phyloP scores from a whole-genome alignment of 2,329 filamentous ascomycete species.

The Biscogniauxia mediterranea region DNA sequence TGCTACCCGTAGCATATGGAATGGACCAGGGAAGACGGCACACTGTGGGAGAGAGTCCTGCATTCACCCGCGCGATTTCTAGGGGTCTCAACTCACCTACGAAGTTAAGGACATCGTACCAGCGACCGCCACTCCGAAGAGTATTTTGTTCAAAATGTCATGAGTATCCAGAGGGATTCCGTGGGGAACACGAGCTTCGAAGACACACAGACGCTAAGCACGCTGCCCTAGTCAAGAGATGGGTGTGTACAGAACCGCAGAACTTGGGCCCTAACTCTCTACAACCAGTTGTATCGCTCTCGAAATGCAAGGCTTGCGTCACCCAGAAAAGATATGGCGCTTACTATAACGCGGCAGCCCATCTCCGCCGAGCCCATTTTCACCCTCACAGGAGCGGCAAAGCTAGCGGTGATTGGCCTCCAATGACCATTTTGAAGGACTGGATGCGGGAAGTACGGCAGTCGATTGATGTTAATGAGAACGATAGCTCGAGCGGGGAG shows the following conservation, averaged over 20 bases:
- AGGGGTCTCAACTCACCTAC: slow-evolving; percentile 43
- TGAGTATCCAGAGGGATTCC: slow-evolving; percentile 81
- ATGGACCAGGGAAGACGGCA: slow-evolving; percentile 40
- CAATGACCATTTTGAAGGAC: slow-evolving; percentile 56
- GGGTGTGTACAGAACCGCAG: slow-evolving; percentile 55
- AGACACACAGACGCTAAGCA: slow-evolving; percentile 63
- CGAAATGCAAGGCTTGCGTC: slow-evolving; percentile 56
- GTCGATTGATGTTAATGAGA: slow-evolving; percentile 43
- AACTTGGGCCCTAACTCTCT: slow-evolving; percentile 36
- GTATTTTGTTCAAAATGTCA: slow-evolving; percentile 77
- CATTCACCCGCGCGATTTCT: slow-evolving; percentile 38
- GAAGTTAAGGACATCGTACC: slow-evolving; percentile 45
- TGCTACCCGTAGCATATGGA: slow-evolving; percentile 22
- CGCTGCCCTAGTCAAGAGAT: slow-evolving; percentile 52
- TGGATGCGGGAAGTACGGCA: slow-evolving; percentile 61
- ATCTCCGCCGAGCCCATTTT: slow-evolving; percentile 56
- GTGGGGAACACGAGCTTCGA: slow-evolving; percentile 82
- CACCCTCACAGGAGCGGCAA: slow-evolving; percentile 55
- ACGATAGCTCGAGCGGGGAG: slow-evolving; percentile 50
- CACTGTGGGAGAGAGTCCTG: slow-evolving; percentile 47
- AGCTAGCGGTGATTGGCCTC: slow-evolving; percentile 57
- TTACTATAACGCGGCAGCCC: slow-evolving; percentile 60
- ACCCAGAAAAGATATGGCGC: slow-evolving; percentile 57
- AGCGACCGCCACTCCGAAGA: slow-evolving; percentile 61
- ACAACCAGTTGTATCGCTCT: slow-evolving; percentile 51